Base-by-base conservation (phyloP, 257 asterid species). In the Penstemon eatonii region DNA sequence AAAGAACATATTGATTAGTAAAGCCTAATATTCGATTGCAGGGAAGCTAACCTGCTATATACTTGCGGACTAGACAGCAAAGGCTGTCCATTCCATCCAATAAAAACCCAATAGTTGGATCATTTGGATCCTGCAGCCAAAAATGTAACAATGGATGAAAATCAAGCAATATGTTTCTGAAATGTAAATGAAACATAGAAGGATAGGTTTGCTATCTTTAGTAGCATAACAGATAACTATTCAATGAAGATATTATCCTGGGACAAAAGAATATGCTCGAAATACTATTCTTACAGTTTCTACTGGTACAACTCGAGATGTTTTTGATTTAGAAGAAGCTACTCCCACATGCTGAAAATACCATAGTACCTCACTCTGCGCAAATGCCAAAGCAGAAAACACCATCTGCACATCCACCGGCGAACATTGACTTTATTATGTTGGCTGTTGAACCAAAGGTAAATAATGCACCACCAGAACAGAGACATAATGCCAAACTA, bases 321-420 rank as follows among this genome's bases (percentile, higher is more conserved):
- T 80, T 86, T 80, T 94, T 19, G 95, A 82, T 84, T 84, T 91
- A 43, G 91, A 79, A 70, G 96, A 80, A 42, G 92, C 89, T 72
- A 94, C 67, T 69, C 99, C 97, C 41, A 85, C 93, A 66, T 94
- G 99, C 79, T 94, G 99, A 73, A 94, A 94, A 65, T 89, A 94
- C 99, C 99, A 94, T 25, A 89, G 64, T 46, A 89, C 96, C 90
- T 94, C 99, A 83, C 97, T 91, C 74, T 94, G 97, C 36, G 96
- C 90, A 70, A 94, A 86, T 73, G 99, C 97, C 75, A 94, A 81
- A 47, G 99, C 97, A 53, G 99, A 94, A 81, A 89, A 94, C 56
- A 94, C 97, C 99, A 94, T 94, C 99, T 94, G 95, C 50, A 68
- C 79, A 75, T 75, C 58, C 80, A 86, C 60, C 82, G 75, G 37